Percentiles rank a stretch among this genome's conserved stretches.
These are phyloP conservation scores for Ophiosphaerella narmari DNA, from an alignment of 2,329 filamentous ascomycete genomes.

Conservation along the genomic window DNA sequence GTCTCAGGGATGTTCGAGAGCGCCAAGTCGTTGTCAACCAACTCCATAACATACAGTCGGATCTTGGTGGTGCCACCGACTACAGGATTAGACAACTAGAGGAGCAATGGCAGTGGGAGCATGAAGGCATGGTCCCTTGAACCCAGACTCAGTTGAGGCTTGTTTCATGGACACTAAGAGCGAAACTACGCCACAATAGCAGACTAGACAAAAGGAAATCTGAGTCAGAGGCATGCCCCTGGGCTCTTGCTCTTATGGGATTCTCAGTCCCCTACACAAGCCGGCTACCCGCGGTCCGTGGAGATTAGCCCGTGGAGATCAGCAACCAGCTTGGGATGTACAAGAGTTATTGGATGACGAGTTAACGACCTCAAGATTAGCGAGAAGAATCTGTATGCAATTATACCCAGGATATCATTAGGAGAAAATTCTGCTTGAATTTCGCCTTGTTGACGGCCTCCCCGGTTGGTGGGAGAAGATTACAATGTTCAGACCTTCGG, in stretches of 20 bases:
- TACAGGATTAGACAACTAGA: constrained; percentile 62
- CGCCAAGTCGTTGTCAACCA: constrained; percentile 60
- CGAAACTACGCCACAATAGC: background rate
- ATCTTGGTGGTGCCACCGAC: constrained; percentile 67
- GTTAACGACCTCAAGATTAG: background rate
- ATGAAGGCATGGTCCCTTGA: constrained; percentile 28
- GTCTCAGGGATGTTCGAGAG: constrained; percentile 59
- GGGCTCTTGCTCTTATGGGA: background rate
- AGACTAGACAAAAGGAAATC: background rate
- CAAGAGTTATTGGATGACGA: background rate
- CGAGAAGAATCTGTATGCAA: background rate
- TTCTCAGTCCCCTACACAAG: background rate
- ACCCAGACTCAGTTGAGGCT: constrained; percentile 2
- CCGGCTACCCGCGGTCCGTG: background rate
- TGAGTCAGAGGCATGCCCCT: constrained; percentile 1
- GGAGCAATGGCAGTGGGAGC: constrained; percentile 51
- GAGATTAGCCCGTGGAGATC: background rate
- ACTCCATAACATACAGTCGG: constrained; percentile 63
- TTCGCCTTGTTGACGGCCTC: too few species aligned
- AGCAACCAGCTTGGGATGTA: background rate
- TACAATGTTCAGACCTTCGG: too few species aligned
- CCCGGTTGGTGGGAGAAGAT: too few species aligned
- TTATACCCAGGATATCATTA: too few species aligned
- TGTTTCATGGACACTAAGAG: background rate
- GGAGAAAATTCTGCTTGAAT: too few species aligned